Percentiles rank a stretch among this genome's conserved stretches.
These are phyloP conservation scores for Russula vinacea DNA, from an alignment of 768 basidiomycete species.

Conservation along the genomic window DNA sequence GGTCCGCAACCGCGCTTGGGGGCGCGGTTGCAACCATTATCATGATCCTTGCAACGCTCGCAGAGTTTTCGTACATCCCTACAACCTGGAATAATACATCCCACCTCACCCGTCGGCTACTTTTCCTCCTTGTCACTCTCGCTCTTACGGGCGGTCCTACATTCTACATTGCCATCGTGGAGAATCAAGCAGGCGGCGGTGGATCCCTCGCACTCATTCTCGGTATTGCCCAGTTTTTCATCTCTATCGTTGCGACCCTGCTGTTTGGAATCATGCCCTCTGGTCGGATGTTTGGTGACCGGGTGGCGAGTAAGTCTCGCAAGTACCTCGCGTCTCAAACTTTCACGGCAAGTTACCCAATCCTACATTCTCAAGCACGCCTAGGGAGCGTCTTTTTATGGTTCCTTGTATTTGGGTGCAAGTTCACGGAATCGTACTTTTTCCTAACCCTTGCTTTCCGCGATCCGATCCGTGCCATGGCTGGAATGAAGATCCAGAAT, in stretches of 20 bases:
- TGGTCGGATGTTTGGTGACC: conserved; percentile 97
- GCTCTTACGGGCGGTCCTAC: conserved; percentile 91
- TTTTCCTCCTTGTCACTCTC: conserved; percentile 88
- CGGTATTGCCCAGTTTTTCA: conserved; percentile 94
- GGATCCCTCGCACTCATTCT: conserved; percentile 84
- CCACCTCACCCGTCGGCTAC: conserved; percentile 84
- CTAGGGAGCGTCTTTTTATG: conserved; percentile 78
- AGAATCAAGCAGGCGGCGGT: conserved; percentile 49
- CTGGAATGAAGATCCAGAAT: conserved; percentile 90
- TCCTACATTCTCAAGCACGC: conserved; percentile 60
- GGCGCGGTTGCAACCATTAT: conserved; percentile 95
- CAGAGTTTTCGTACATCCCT: conserved; percentile 97
- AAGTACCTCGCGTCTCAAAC: conserved; percentile 99
- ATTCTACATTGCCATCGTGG: conserved; percentile 88
- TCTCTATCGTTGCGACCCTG: conserved; percentile 80
- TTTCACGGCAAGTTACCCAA: conserved; percentile 93
- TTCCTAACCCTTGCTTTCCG: conserved; percentile 94
- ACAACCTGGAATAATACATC: conserved; percentile 99
- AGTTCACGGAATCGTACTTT: conserved; percentile 96
- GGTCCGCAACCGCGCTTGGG: conserved; percentile 92
- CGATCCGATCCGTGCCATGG: conserved; percentile 92
- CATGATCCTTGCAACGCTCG: conserved; percentile 92
- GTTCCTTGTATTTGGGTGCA: conserved; percentile 93
- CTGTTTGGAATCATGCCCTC: conserved; percentile 92
- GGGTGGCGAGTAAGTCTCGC: conserved; percentile 89